A percentile compares a stretch with the other conserved stretches of the same genome.
Evolutionary conservation across 2,329 filamentous ascomycete genomes (phyloP).

Genomic region (Botrytis hyacinthi): DNA sequence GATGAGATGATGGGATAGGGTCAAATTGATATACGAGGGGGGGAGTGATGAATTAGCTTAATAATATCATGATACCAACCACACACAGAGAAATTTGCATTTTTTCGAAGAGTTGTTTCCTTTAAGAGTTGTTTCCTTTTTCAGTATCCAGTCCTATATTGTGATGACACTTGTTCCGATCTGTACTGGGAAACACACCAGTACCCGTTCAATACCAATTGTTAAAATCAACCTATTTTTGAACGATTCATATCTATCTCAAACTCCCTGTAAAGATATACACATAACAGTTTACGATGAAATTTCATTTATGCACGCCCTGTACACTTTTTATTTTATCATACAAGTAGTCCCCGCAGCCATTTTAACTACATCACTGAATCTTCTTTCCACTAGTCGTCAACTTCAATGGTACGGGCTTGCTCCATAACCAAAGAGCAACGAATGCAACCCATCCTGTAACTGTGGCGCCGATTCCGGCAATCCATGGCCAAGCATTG

Average conservation of each 20-base stretch:
- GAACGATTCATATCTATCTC: not conserved
- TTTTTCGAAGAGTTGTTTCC: not conserved
- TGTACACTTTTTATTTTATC: slow-evolving; percentile 35
- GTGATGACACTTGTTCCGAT: not conserved
- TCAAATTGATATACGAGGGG: not conserved
- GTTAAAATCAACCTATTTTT: too few species aligned
- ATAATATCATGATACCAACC: not conserved
- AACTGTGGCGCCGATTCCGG: slow-evolving; percentile 80
- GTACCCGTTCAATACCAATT: not conserved
- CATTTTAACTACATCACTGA: slow-evolving; percentile 34
- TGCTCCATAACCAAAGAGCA: slow-evolving; percentile 80
- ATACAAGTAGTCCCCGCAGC: slow-evolving; percentile 28
- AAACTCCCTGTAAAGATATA: not conserved
- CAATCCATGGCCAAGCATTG: slow-evolving; percentile 92
- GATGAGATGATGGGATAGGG: not conserved
- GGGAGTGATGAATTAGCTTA: not conserved
- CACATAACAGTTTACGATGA: not conserved
- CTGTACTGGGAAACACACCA: not conserved
- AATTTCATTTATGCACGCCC: slow-evolving; percentile 23
- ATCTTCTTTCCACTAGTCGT: slow-evolving; percentile 42
- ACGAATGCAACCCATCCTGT: slow-evolving; percentile 83
- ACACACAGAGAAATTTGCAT: not conserved
- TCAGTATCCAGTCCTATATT: not conserved
- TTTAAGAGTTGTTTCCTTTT: not conserved
- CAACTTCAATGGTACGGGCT: slow-evolving; percentile 46